Percentiles rank a stretch among this genome's conserved stretches.
phyloP scores from a whole-genome alignment of 495 filamentous ascomycete species.

The Penicillium samsonianum region DNA sequence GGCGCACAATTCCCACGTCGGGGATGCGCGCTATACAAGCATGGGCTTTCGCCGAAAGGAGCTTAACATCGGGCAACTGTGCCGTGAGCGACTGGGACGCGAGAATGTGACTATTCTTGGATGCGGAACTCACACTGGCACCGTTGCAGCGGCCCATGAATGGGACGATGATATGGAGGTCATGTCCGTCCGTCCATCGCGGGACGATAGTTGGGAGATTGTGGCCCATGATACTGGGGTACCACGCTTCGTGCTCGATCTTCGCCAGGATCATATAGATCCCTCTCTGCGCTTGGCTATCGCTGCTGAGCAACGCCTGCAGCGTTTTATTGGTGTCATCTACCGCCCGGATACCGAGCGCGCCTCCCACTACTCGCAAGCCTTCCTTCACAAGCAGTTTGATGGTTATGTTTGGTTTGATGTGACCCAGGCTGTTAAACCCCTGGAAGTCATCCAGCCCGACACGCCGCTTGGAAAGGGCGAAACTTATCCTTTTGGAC shows the following conservation, averaged over 20 bases:
- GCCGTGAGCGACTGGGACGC: slow-evolving; percentile 49
- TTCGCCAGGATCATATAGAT: slow-evolving; percentile 43
- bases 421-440: slow-evolving; percentile 49
- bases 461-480: slow-evolving; percentile 44
- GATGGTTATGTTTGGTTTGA: slow-evolving; percentile 62
- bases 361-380: slow-evolving; percentile 56
- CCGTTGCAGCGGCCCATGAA: slow-evolving; percentile 55
- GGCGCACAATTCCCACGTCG: slow-evolving; percentile 63
- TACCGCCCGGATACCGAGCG: slow-evolving; percentile 57
- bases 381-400: slow-evolving; percentile 56
- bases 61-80: slow-evolving; percentile 58
- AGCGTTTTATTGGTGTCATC: slow-evolving; percentile 63
- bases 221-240: slow-evolving; percentile 47
- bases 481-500: slow-evolving; percentile 61
- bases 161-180: slow-evolving; percentile 61
- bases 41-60: slow-evolving; percentile 55
- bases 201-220: slow-evolving; percentile 48
- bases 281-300: slow-evolving; percentile 42
- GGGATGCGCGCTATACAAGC: slow-evolving; percentile 58
- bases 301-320: slow-evolving; percentile 40
- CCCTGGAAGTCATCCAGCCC: slow-evolving; percentile 56
- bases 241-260: slow-evolving; percentile 51
- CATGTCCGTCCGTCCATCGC: slow-evolving; percentile 48
- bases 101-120: slow-evolving; percentile 54
- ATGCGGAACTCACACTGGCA: slow-evolving; percentile 56